Base-by-base conservation (phyloP, 371 early-diverging fungal species). In the Mucor mucedo region DNA sequence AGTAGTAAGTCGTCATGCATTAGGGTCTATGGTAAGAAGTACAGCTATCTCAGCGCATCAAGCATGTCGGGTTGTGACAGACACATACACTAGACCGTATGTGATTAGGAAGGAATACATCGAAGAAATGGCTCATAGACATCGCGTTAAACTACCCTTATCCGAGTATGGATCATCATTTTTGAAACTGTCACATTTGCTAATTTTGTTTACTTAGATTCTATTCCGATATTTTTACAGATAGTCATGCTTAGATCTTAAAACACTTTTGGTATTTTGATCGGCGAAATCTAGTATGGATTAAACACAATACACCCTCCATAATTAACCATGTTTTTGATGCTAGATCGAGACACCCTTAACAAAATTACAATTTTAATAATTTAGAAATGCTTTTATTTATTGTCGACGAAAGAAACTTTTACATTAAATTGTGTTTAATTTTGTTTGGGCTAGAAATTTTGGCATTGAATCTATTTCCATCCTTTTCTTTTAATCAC, bases 21-120 rank as follows among this genome's bases (percentile, higher is more conserved):
- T 92, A 4, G 92, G 90, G 0, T 71, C 77, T 28, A 80, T 92
- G 73, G 83, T 90, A 4, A 83, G 93, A 32, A 84, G 82, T 39
- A 91, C 91, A 6, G 84, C 89, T n/a, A 82, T 89, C 40, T 86
- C 88, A 8, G 90, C 87, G 4, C 88, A 90, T 30, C 77, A 79
- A 61, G 85, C 87, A 6, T 84, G 85, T 64, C 75, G 85, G 4
- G 71, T 85, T 48, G 80, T 85, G 50, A 82, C 80, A 9, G 85
- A 87, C 32, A 77, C 80, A 0, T 87, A 82, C 58, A 80, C 83
- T 11, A 75, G 84, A 32, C 87, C 87, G 2, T 84, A 79, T 65
- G 78, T 79, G 9, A 73, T 76, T n/a, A 77, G 87, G 41, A 85
- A 82, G 41, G 78, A 84, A 52, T 87, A 80, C 59, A 84, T 87